Conservation (phyloP, 306 rosid species). For the Fragaria iinumae region DNA sequence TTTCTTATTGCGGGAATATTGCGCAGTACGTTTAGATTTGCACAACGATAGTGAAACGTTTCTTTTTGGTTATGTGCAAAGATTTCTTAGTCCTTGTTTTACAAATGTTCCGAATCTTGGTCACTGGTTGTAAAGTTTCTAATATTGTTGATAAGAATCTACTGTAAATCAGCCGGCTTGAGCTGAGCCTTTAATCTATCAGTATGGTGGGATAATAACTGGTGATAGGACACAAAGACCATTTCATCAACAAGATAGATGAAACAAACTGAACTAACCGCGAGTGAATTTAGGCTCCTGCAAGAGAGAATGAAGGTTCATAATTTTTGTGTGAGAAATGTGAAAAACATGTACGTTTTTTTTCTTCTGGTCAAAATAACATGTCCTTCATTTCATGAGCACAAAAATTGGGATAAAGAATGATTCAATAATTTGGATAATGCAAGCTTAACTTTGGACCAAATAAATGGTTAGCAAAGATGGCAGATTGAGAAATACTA, state of each 20-base stretch:
- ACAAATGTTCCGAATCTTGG: background rate
- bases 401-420: conserved; percentile 4
- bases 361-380: background rate
- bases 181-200: background rate
- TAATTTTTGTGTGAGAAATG: background rate
- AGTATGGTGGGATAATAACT: background rate
- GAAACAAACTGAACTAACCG: background rate
- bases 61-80: background rate
- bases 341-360: background rate
- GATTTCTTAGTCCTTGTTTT: background rate
- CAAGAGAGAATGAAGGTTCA: background rate
- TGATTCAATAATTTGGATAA: conserved; percentile 11
- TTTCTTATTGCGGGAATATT: background rate
- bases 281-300: conserved; percentile 10
- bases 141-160: background rate
- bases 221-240: background rate
- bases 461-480: conserved; percentile 23
- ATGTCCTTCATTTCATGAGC: background rate
- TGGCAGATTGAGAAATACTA: conserved; percentile 31
- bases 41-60: background rate
- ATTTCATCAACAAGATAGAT: background rate
- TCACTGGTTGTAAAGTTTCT: background rate
- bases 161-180: background rate
- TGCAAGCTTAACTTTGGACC: conserved; percentile 30
- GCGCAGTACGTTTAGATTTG: background rate